A percentile compares a stretch with the other conserved stretches of the same genome.
These are phyloP conservation scores for Daldinia decipiens DNA, from an alignment of 495 filamentous ascomycete genomes.

Conservation along the genomic window DNA sequence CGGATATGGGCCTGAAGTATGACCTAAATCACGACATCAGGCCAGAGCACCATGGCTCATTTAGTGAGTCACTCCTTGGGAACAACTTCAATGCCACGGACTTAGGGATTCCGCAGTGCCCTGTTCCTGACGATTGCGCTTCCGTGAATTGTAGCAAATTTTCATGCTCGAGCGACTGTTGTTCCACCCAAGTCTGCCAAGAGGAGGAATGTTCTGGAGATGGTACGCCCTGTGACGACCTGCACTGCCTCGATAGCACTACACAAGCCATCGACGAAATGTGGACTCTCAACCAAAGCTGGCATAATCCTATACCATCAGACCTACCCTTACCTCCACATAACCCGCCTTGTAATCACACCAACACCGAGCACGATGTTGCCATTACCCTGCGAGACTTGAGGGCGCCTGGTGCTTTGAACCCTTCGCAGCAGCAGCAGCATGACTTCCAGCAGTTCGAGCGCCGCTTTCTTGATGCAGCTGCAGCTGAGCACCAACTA, in stretches of 20 bases:
- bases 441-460: constrained; percentile 16
- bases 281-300: constrained; percentile 27
- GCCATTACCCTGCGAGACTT: constrained; percentile 43
- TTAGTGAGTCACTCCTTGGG: constrained; percentile 23
- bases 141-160: constrained; percentile 41
- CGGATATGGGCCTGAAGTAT: constrained; percentile 22
- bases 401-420: constrained; percentile 28
- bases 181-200: constrained; percentile 40
- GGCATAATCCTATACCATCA: constrained; percentile 19
- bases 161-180: constrained; percentile 44
- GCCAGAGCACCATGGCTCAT: constrained; percentile 20
- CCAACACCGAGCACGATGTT: constrained; percentile 44
- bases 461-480: constrained; percentile 1
- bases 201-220: constrained; percentile 42
- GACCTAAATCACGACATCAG: constrained; percentile 13
- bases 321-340: constrained; percentile 14
- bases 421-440: constrained; percentile 22
- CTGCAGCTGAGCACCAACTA: constrained; percentile 1
- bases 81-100: constrained; percentile 37
- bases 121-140: constrained; percentile 37
- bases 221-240: constrained; percentile 42
- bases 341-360: constrained; percentile 44
- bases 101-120: constrained; percentile 17
- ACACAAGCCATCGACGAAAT: constrained; percentile 25
- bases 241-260: constrained; percentile 35